phyloP scores from a whole-genome alignment of 2,329 filamentous ascomycete genomes.

The Trichoderma hamatum region DNA sequence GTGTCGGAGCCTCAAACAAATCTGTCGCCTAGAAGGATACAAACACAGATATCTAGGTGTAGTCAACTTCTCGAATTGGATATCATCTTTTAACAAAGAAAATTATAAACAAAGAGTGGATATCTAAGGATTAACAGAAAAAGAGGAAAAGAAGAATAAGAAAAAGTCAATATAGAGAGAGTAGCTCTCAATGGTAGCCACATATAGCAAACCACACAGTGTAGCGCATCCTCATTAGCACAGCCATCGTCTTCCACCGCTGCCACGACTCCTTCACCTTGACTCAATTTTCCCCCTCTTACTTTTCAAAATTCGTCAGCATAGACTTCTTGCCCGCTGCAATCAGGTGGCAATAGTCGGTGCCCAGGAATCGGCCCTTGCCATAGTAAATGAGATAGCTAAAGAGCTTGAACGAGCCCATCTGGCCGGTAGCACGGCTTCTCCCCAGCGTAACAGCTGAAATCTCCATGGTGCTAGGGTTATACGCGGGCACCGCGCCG shows the following conservation, averaged over 20 bases:
- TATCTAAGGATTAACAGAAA: neutral
- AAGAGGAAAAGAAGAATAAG: neutral
- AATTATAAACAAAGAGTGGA: constrained; percentile 7
- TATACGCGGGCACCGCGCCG: constrained; percentile 38
- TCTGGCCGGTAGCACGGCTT: constrained; percentile 44
- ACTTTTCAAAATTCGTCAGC: constrained; percentile 40
- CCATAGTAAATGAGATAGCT: constrained; percentile 44
- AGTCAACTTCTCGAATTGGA: neutral
- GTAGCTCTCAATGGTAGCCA: neutral
- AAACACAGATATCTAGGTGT: neutral
- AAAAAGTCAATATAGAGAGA: neutral
- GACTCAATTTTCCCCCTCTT: neutral
- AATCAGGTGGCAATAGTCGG: constrained; percentile 37
- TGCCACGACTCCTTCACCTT: neutral
- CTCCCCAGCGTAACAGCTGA: constrained; percentile 47
- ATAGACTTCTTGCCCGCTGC: constrained; percentile 43
- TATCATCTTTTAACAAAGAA: neutral
- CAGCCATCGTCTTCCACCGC: neutral
- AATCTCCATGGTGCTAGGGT: constrained; percentile 36
- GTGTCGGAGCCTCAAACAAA: neutral
- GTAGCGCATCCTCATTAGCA: neutral
- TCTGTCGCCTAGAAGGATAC: neutral
- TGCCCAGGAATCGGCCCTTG: constrained; percentile 46
- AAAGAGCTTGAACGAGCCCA: constrained; percentile 44
- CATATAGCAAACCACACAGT: neutral